phyloP scores from a whole-genome alignment of 306 rosid species.

The Cicer yamashitae region DNA sequence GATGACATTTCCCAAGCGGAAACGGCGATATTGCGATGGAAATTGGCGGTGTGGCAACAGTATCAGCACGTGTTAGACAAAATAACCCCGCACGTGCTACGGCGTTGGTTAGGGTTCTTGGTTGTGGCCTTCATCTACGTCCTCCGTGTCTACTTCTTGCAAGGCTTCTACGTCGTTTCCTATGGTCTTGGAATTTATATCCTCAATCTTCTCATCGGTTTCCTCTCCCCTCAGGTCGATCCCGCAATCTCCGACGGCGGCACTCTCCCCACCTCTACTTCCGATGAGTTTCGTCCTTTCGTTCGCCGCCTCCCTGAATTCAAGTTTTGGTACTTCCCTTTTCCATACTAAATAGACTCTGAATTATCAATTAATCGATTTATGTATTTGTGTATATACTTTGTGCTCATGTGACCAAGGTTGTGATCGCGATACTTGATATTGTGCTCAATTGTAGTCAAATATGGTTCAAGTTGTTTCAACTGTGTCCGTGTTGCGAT shows the following conservation, averaged over 20 bases:
- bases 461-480: not conserved
- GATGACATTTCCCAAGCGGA: constrained; percentile 51
- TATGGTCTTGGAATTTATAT: constrained; percentile 92
- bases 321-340: constrained; percentile 72
- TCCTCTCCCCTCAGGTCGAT: constrained; percentile 96
- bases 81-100: constrained; percentile 70
- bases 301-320: constrained; percentile 98
- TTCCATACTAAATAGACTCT: not conserved
- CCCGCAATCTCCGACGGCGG: constrained; percentile 84
- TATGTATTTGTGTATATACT: not conserved
- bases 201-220: constrained; percentile 89
- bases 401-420: not conserved
- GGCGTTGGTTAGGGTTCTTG: constrained; percentile 78
- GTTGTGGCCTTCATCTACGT: constrained; percentile 63
- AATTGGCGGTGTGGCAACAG: constrained; percentile 54
- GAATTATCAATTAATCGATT: not conserved
- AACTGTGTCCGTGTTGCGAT: not conserved
- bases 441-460: not conserved
- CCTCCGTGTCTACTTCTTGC: constrained; percentile 72
- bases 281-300: constrained; percentile 96
- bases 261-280: constrained; percentile 79
- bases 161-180: constrained; percentile 96
- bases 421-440: not conserved
- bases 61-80: constrained; percentile 85
- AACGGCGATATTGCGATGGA: constrained; percentile 65